These are phyloP conservation scores for Kandelia obovata DNA, from an alignment of 345 rosid species.

Conservation along the genomic window DNA sequence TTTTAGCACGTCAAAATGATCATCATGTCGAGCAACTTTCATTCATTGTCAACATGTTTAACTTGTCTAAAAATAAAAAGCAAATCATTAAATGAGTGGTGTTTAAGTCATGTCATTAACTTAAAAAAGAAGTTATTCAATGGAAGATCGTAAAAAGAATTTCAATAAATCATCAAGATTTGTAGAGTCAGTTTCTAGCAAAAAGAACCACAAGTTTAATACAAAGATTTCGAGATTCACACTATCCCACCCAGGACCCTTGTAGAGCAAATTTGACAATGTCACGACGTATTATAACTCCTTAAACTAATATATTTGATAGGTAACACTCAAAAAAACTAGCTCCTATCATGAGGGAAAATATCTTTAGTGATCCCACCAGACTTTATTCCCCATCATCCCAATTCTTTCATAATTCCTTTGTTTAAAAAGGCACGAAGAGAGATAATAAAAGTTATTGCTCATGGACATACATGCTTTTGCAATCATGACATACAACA, in stretches of 20 bases:
- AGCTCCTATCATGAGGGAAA: neutral
- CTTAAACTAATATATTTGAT: neutral
- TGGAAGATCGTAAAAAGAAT: no score
- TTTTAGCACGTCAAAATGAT: no score
- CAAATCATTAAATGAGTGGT: no score
- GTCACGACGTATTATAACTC: constrained; percentile 16
- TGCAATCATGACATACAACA: constrained; percentile 47
- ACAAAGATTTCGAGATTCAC: constrained; percentile 95
- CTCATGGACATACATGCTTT: constrained; percentile 61
- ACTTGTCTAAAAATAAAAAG: no score
- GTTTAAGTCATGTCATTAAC: no score
- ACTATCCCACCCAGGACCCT: constrained; percentile 96
- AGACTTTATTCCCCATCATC: no score
- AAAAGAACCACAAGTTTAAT: constrained; percentile 7
- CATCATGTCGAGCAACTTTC: no score
- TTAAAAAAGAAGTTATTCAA: no score
- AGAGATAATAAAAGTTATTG: neutral
- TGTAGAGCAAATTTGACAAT: constrained; percentile 33
- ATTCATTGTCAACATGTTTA: no score
- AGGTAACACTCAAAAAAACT: constrained; percentile 5
- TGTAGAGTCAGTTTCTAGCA: no score
- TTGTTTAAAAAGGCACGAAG: no score
- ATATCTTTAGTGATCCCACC: neutral
- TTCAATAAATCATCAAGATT: no score
- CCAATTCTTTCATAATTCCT: neutral